Percentiles rank a stretch among this genome's conserved stretches.
phyloP scores from a whole-genome alignment of 1,284 basidiomycete species.

The Malassezia japonica region DNA sequence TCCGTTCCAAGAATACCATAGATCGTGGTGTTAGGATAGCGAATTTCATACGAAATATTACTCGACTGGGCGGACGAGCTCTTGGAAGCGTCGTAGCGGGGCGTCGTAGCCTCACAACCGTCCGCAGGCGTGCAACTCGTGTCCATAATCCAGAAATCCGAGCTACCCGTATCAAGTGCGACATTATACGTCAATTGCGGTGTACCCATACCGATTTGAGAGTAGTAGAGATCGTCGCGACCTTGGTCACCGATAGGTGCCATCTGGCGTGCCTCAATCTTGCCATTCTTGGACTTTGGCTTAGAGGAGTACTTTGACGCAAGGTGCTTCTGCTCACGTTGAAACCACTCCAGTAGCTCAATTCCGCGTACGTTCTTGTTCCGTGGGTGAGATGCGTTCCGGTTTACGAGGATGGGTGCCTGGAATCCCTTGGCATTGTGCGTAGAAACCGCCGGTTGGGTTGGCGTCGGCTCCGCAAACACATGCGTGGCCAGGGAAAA shows the following conservation, averaged over 20 bases:
- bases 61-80: slow-evolving; percentile 31
- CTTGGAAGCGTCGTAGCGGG: slow-evolving; percentile 30
- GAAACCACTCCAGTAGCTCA: slow-evolving; percentile 6
- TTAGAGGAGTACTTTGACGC: slow-evolving; percentile 5
- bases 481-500: too few relatives aligned
- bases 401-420: slow-evolving; percentile 8
- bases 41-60: slow-evolving; percentile 57
- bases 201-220: slow-evolving; percentile 47
- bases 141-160: slow-evolving; percentile 69
- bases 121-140: slow-evolving; percentile 52
- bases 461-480: too few relatives aligned
- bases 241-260: slow-evolving; percentile 8
- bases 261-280: slow-evolving; percentile 4
- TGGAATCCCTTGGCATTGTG: too few relatives aligned
- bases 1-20: slow-evolving; percentile 63
- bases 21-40: slow-evolving; percentile 72
- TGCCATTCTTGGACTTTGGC: not conserved
- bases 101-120: slow-evolving; percentile 31
- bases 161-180: slow-evolving; percentile 62
- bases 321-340: not conserved
- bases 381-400: slow-evolving; percentile 6
- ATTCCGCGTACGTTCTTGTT: slow-evolving; percentile 1
- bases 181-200: slow-evolving; percentile 51
- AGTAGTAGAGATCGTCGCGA: slow-evolving; percentile 34
- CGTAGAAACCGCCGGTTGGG: too few relatives aligned